phyloP scores from a whole-genome alignment of 2,329 filamentous ascomycete species.

The Talaromyces funiculosus region DNA sequence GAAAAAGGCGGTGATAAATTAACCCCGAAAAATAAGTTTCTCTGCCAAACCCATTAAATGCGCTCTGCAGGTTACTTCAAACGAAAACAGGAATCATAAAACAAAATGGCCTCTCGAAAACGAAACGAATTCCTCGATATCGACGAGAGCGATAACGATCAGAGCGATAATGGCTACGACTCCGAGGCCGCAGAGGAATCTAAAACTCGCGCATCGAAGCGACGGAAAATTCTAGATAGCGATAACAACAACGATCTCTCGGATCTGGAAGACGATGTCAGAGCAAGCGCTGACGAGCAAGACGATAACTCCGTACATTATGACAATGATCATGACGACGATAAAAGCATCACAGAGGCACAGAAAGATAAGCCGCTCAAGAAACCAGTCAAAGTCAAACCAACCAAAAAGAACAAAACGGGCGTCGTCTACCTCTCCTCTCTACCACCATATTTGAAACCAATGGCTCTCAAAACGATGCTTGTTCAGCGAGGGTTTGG shows the following conservation, averaged over 20 bases:
- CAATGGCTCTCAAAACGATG: constrained; percentile 39
- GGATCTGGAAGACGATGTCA: constrained; percentile 43
- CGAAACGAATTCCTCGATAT: constrained; percentile 37
- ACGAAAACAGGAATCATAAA: neutral
- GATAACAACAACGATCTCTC: constrained; percentile 17
- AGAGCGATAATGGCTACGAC: constrained; percentile 39
- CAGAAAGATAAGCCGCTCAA: constrained; percentile 10
- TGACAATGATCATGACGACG: constrained; percentile 13
- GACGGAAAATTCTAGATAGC: constrained; percentile 24
- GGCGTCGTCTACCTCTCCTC: constrained; percentile 44
- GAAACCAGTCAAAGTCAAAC: constrained; percentile 1
- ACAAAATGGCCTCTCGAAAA: constrained; percentile 34
- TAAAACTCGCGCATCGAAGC: constrained; percentile 33
- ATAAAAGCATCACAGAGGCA: constrained; percentile 13
- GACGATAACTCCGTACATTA: neutral
- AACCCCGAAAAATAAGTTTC: constrained; percentile 4
- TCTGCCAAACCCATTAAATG: neutral
- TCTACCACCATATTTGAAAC: constrained; percentile 44
- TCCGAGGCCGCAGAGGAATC: constrained; percentile 40
- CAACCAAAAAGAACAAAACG: constrained; percentile 26
- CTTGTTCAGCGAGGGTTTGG: constrained; percentile 37
- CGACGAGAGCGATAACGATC: constrained; percentile 33
- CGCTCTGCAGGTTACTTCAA: neutral
- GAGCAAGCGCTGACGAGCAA: constrained; percentile 15
- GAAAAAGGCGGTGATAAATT: constrained; percentile 5